Base-by-base conservation (phyloP, 2,329 filamentous ascomycete species). In the Talaromyces sp. region DNA sequence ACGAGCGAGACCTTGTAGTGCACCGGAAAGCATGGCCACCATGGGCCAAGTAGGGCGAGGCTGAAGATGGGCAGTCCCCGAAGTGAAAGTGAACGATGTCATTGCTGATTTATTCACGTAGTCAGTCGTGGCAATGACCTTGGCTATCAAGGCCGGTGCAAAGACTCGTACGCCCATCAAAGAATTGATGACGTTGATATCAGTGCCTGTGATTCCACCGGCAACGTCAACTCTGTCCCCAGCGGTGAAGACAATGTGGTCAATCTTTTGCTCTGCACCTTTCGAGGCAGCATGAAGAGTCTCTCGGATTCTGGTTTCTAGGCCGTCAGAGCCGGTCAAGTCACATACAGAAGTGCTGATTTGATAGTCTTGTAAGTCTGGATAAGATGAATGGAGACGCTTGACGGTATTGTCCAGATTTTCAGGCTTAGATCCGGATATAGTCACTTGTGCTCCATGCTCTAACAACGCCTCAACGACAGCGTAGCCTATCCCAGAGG, bases 171-270 rank as follows among this genome's bases (percentile, higher is more conserved):
- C 72, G 70, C 45, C 56, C 54, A 54, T 64, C 35, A 66, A 17
- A 27, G 56, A 49, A 7, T 71, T 70, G 54, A 72, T 72, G 0
- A 64, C 57, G 0, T 64, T 57, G n/a, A 3, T 50, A 64, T 0
- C 72, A 65, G 0, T 70, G 27, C 0, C 72, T 75, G 2, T 75
- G 49, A 2, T 78, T 71, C 0, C 65, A 27, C 11, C 81, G 60
- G 8, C 70, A 9, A 77, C 71, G 2, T 77, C 74, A 5, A 85
- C 72, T 1, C 75, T 67, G 67, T 85, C 82, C 10, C 82, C 86
- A 0, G 86, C 86, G 0, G 86, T 87, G 75, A 81, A 85, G 47
- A 86, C 76, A 31, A 88, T 79, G 70, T 89, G 86, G 68, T 89
- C 83, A 31, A 87, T 63, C 49, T 66, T 66, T 31, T 61, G 56